Base-by-base conservation (phyloP, 257 asterid genomes). In the Capsicum baccatum region DNA sequence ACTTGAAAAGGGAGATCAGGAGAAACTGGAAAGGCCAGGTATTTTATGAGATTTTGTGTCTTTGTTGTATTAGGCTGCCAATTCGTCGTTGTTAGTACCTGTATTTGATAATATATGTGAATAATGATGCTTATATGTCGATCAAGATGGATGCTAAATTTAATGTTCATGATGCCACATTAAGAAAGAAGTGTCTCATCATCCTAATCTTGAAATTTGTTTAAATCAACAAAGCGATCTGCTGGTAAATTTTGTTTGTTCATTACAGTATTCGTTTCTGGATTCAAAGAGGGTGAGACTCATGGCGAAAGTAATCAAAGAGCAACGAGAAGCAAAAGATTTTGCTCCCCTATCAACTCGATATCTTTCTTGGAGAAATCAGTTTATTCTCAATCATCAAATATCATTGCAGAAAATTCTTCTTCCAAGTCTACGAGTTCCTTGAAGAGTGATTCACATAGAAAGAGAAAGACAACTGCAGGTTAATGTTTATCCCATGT, bases 1-100 rank as follows among this genome's bases (percentile, higher is more conserved):
- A 80, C 84, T 87, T 19, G 92, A 86, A 84, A 73, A 84, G 82
- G 89, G 86, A 80, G 62, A 17, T 33, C 88, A 85, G 79, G 85
- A 81, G 37, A 68, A 80, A 17, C 89, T 69, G 79, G 82, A 82
- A 82, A 88, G 78, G 60, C 82, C 85, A 90, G 92, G 95, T 92
- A 84, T 35, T 56, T 80, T 58, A 8, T 19, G n/a, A 54, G 11
- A 17, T 12, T n/a, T 63, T 62, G 33, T 26, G 35, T 62, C 50
- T 15, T 21, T 3, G 56, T 6, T 10, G 80, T 39, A 57, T 56
- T 21, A 9, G 42, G 12, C 19, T 39, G 57, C 17, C 69, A 39
- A 8, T 58, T 44, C 33, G 9, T 60, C 9, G 9, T 16, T 58
- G 16, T 19, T 58, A 5, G 16, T 5, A 83, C 44, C 17, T 21